Percentiles rank a stretch among this genome's conserved stretches.
Conservation (phyloP, 129 eudicot genomes). For the Flaveria brownii region DNA sequence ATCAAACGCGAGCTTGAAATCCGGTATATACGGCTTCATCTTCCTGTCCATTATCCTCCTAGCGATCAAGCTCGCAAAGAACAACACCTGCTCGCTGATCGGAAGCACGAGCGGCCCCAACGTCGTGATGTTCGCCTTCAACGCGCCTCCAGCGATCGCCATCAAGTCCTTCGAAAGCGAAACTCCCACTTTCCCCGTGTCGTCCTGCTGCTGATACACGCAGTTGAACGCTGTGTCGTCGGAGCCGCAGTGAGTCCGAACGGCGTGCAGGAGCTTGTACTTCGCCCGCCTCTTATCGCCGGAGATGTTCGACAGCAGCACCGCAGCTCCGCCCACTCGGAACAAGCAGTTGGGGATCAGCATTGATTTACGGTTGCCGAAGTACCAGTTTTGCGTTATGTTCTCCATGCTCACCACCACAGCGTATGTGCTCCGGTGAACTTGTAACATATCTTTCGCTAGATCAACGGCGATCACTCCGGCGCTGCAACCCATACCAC, state of each 20-base stretch:
- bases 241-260: constrained; percentile 55
- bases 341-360: constrained; percentile 64
- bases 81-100: constrained; percentile 50
- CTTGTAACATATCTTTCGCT: constrained; percentile 59
- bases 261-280: constrained; percentile 50
- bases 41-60: constrained; percentile 40
- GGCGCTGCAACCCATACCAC: constrained; percentile 78
- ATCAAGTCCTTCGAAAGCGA: constrained; percentile 55
- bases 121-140: constrained; percentile 58
- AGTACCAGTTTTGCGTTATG: constrained; percentile 67
- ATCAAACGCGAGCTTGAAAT: constrained; percentile 61
- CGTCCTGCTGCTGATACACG: constrained; percentile 60
- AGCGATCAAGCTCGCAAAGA: constrained; percentile 39
- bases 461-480: constrained; percentile 66
- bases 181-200: constrained; percentile 45
- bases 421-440: constrained; percentile 56
- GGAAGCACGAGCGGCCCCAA: constrained; percentile 64
- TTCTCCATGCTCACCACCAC: constrained; percentile 65
- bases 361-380: constrained; percentile 66
- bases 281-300: constrained; percentile 40
- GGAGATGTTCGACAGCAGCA: constrained; percentile 44
- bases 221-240: constrained; percentile 54
- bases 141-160: constrained; percentile 60
- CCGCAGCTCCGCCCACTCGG: constrained; percentile 58
- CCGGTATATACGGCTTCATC: constrained; percentile 56